Percentiles rank a stretch among this genome's conserved stretches.
phyloP scores from a whole-genome alignment of 305 asterid genomes.

The Solanum hybrid region DNA sequence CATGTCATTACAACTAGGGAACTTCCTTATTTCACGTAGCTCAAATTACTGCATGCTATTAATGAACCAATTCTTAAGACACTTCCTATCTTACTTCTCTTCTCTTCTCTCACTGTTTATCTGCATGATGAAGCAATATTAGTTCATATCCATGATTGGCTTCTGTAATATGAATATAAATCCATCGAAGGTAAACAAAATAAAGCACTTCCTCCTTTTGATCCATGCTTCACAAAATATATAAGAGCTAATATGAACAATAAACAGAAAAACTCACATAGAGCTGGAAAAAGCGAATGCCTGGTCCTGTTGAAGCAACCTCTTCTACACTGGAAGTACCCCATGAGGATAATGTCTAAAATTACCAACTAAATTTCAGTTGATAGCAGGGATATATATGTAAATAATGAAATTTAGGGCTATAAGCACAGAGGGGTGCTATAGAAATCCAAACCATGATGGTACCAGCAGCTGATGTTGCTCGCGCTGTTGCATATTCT shows the following conservation, averaged over 20 bases:
- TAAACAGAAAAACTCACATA: slow-evolving; percentile 40
- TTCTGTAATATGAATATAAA: background rate
- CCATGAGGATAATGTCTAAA: slow-evolving; percentile 73
- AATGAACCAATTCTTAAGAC: background rate
- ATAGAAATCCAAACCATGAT: slow-evolving; percentile 48
- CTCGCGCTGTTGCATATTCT: slow-evolving; percentile 77
- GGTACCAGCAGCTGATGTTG: slow-evolving; percentile 70
- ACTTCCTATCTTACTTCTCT: background rate
- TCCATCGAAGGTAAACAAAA: background rate
- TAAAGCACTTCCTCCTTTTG: background rate
- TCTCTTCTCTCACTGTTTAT: background rate
- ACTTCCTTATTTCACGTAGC: background rate
- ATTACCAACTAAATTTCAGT: slow-evolving; percentile 2
- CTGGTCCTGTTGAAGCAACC: slow-evolving; percentile 80
- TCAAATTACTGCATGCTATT: background rate
- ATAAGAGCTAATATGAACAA: background rate
- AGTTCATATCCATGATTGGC: background rate
- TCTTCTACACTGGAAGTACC: slow-evolving; percentile 72
- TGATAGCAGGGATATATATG: background rate
- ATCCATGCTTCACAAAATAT: background rate
- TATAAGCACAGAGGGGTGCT: background rate
- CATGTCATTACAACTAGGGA: background rate
- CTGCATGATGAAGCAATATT: background rate
- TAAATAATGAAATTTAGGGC: background rate
- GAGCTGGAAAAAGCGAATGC: slow-evolving; percentile 78